phyloP scores from a whole-genome alignment of 257 asterid genomes.

The Lantana camara region DNA sequence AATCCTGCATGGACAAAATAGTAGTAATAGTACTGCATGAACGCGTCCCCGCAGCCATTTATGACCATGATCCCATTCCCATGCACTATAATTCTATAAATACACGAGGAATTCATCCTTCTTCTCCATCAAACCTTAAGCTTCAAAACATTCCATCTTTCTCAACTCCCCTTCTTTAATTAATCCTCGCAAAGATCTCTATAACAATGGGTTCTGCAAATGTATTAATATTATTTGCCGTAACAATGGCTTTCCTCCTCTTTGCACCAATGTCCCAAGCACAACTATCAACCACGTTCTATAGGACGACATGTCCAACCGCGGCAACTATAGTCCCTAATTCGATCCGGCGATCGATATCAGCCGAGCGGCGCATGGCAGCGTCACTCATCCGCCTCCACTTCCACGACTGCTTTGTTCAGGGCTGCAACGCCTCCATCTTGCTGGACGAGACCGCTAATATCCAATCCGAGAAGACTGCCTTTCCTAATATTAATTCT shows the following conservation, averaged over 20 bases:
- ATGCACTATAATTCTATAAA: constrained; percentile 13
- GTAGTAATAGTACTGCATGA: no score
- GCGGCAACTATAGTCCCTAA: constrained; percentile 35
- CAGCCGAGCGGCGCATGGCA: constrained; percentile 40
- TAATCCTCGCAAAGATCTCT: no score
- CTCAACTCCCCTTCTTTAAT: neutral
- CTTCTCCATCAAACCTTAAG: neutral
- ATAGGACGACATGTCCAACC: constrained; percentile 33
- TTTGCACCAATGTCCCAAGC: constrained; percentile 27
- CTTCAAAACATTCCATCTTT: no score
- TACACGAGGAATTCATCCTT: neutral
- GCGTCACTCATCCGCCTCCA: constrained; percentile 45
- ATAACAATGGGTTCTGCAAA: neutral
- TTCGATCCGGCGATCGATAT: constrained; percentile 38
- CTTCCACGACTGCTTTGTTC: constrained; percentile 52
- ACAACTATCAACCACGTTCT: constrained; percentile 45
- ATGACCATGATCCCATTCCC: neutral
- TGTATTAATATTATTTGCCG: no score
- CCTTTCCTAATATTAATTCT: constrained; percentile 32
- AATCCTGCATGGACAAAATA: no score
- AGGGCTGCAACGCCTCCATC: constrained; percentile 46
- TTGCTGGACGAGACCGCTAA: constrained; percentile 37
- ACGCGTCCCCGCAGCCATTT: constrained; percentile 12
- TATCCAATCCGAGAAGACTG: constrained; percentile 41
- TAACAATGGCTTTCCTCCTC: neutral